A percentile compares a stretch with the other conserved stretches of the same genome.
These are phyloP conservation scores for Capsaspora owczarzaki DNA, from an alignment of 78 protist species.

Conservation along the genomic window DNA sequence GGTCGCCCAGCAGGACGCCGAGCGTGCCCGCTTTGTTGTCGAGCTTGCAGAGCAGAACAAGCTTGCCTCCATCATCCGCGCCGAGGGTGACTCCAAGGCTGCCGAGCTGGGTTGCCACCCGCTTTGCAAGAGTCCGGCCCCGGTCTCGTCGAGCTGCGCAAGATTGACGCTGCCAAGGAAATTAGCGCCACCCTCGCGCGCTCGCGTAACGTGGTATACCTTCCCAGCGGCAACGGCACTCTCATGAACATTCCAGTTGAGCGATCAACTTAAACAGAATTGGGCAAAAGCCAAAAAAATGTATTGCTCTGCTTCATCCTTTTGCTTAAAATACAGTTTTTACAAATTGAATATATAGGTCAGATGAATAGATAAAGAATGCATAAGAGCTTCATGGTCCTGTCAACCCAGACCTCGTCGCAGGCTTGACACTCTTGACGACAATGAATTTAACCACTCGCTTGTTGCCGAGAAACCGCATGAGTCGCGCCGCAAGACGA, in stretches of 20 bases:
- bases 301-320: too few relatives aligned
- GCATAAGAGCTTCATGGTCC: too few relatives aligned
- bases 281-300: too few relatives aligned
- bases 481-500: too few relatives aligned
- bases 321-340: too few relatives aligned
- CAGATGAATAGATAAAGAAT: too few relatives aligned
- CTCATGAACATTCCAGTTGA: constrained; percentile 49
- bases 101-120: constrained; percentile 25
- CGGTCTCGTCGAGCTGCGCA: constrained; percentile 41
- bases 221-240: constrained; percentile 35
- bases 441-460: too few relatives aligned
- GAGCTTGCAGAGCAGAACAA: constrained; percentile 65
- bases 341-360: too few relatives aligned
- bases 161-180: constrained; percentile 59
- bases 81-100: constrained; percentile 72
- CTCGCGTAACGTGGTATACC: constrained; percentile 50
- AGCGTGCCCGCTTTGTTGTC: constrained; percentile 57
- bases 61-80: constrained; percentile 60
- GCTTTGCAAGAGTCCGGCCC: constrained; percentile 38
- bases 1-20: constrained; percentile 78
- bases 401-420: too few relatives aligned
- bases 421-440: too few relatives aligned
- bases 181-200: constrained; percentile 56
- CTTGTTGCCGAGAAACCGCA: too few relatives aligned
- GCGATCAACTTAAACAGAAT: too few relatives aligned